Evolutionary conservation across 306 rosid species (phyloP).

Genomic region (Macrotyloma uniflorum): DNA sequence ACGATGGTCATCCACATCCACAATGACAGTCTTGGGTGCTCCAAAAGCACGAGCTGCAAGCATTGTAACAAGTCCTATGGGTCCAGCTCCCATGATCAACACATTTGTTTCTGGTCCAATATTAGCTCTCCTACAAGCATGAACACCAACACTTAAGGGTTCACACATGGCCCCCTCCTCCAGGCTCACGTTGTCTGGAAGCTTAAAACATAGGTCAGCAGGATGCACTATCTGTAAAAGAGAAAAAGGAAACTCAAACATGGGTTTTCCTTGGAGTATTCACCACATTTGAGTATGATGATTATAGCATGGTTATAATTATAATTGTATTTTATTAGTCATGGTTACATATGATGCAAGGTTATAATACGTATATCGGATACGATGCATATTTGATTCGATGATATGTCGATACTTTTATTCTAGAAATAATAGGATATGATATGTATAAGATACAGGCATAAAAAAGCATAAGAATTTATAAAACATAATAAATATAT

Average conservation of each 20-base stretch:
- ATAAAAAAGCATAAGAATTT: too few species aligned
- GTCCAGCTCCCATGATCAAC: slow-evolving; percentile 92
- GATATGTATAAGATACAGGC: too few species aligned
- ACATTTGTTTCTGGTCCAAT: slow-evolving; percentile 86
- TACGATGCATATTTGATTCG: too few species aligned
- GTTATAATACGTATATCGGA: too few species aligned
- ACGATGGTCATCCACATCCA: slow-evolving; percentile 78
- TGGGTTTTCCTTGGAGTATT: neutral
- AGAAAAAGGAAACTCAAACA: slow-evolving; percentile 31
- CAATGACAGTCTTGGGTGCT: slow-evolving; percentile 67
- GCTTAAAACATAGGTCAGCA: slow-evolving; percentile 79
- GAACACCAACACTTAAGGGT: slow-evolving; percentile 91
- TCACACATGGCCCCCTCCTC: slow-evolving; percentile 99
- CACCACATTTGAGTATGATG: neutral
- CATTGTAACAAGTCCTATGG: slow-evolving; percentile 88
- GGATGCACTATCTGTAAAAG: slow-evolving; percentile 79
- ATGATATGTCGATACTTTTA: too few species aligned
- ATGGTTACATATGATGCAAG: too few species aligned
- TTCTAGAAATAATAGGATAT: too few species aligned
- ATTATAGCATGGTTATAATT: neutral
- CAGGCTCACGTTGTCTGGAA: slow-evolving; percentile 84
- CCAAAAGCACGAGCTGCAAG: slow-evolving; percentile 91
- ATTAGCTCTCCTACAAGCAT: slow-evolving; percentile 87
- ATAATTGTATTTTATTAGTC: neutral
- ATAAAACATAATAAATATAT: too few species aligned